A percentile compares a stretch with the other conserved stretches of the same genome.
phyloP scores from a whole-genome alignment of 148 eudicot species.

The Vaccinium myrtillus region DNA sequence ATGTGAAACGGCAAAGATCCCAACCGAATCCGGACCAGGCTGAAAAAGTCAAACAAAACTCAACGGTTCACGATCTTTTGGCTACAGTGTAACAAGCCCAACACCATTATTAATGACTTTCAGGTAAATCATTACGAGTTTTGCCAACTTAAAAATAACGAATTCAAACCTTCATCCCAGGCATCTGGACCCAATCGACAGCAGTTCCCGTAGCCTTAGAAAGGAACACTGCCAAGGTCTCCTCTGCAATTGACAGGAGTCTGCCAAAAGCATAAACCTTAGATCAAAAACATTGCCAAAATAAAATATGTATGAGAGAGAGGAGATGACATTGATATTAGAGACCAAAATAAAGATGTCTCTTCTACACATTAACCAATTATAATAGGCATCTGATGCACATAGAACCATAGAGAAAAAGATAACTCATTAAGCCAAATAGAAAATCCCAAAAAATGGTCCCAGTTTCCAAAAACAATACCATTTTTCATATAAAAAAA shows the following conservation, averaged over 20 bases:
- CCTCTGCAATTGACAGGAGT: slow-evolving; percentile 95
- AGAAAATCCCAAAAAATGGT: not conserved
- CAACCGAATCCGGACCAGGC: slow-evolving; percentile 99
- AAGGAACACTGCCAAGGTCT: slow-evolving; percentile 98
- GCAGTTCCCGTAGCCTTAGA: slow-evolving; percentile 99
- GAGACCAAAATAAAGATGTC: not conserved
- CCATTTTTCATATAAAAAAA: too few species aligned
- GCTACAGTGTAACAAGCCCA: not conserved
- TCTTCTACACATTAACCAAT: not conserved
- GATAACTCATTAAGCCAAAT: not conserved
- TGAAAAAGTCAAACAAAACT: slow-evolving; percentile 25
- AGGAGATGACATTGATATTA: not conserved
- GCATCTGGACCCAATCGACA: slow-evolving; percentile 99
- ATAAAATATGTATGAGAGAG: not conserved
- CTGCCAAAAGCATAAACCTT: slow-evolving; percentile 32
- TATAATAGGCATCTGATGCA: not conserved
- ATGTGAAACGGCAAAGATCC: slow-evolving; percentile 95
- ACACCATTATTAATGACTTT: not conserved
- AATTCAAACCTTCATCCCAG: slow-evolving; percentile 92
- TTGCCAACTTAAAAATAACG: not conserved
- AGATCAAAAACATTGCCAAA: not conserved
- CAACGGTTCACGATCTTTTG: slow-evolving; percentile 9
- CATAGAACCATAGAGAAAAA: not conserved
- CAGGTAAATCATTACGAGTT: not conserved
- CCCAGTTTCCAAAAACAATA: not conserved